Conservation (phyloP, 1,284 basidiomycete species). For the Ceratobasidium sp. region DNA sequence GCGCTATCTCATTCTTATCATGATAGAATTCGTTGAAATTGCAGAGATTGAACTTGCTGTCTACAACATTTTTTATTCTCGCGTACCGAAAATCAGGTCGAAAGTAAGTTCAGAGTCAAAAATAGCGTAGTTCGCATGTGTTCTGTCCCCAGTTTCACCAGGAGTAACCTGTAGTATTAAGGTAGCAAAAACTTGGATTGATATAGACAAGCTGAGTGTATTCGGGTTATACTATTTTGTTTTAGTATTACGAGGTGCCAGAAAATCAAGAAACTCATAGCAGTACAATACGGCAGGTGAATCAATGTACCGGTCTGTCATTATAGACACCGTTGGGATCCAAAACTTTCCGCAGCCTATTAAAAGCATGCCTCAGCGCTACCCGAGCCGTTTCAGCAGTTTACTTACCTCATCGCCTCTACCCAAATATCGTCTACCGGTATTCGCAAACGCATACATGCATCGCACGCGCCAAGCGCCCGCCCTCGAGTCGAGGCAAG, state of each 20-base stretch:
- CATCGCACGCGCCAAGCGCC: slow-evolving; percentile 24
- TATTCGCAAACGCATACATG: slow-evolving; percentile 25
- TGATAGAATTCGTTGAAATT: background rate
- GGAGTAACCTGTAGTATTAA: no score
- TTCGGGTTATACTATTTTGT: no score
- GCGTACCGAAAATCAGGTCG: no score
- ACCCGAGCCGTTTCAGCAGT: background rate
- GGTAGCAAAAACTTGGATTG: no score
- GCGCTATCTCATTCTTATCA: background rate
- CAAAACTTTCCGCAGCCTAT: slow-evolving; percentile 20
- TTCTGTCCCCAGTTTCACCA: no score
- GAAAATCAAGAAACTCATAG: background rate
- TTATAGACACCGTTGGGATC: slow-evolving; percentile 19
- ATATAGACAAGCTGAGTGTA: no score
- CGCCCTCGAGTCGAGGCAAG: slow-evolving; percentile 23
- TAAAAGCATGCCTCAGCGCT: background rate
- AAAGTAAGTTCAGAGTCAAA: no score
- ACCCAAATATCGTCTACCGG: slow-evolving; percentile 35
- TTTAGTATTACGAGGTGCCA: background rate
- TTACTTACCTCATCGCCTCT: slow-evolving; percentile 24
- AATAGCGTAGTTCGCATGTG: no score
- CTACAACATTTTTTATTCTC: no score
- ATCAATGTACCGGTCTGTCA: slow-evolving; percentile 12
- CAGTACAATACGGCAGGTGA: background rate
- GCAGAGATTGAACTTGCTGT: no score